Percentiles rank a stretch among this genome's conserved stretches.
phyloP scores from a whole-genome alignment of 257 asterid genomes.

The Petrea volubilis region DNA sequence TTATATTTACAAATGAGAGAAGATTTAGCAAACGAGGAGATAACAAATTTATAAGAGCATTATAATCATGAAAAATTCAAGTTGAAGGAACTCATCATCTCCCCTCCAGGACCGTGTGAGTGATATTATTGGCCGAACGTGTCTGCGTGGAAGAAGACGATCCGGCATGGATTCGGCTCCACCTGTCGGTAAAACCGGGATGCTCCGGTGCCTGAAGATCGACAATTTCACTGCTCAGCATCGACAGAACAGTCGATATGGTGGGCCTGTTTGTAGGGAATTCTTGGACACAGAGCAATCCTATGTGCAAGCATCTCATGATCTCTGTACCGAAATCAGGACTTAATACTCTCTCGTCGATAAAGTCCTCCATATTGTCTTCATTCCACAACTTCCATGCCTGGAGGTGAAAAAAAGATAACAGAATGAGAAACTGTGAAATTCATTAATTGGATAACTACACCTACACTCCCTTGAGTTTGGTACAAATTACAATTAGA shows the following conservation, averaged over 20 bases:
- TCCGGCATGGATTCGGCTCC: slow-evolving; percentile 23
- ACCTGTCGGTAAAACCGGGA: slow-evolving; percentile 30
- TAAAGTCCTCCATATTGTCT: slow-evolving; percentile 21
- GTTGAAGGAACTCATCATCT: neutral
- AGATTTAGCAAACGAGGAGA: too few species aligned
- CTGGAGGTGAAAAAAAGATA: neutral
- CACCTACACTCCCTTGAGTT: too few species aligned
- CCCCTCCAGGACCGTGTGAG: slow-evolving; percentile 26
- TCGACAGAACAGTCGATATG: slow-evolving; percentile 28
- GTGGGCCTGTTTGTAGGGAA: slow-evolving; percentile 30
- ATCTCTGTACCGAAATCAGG: slow-evolving; percentile 7
- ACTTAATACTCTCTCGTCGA: slow-evolving; percentile 27
- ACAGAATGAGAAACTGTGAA: neutral
- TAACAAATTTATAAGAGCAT: neutral
- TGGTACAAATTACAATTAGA: too few species aligned
- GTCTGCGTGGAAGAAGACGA: slow-evolving; percentile 12
- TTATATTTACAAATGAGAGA: neutral
- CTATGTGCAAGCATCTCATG: slow-evolving; percentile 36
- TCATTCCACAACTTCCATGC: too few species aligned
- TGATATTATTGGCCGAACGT: slow-evolving; percentile 20
- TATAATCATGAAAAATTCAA: neutral
- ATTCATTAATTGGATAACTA: neutral
- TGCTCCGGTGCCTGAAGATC: slow-evolving; percentile 34
- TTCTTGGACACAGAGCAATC: slow-evolving; percentile 39
- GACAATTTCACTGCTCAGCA: slow-evolving; percentile 44